These are phyloP conservation scores for Tylopilus balloui DNA, from an alignment of 768 basidiomycete genomes.

Conservation along the genomic window DNA sequence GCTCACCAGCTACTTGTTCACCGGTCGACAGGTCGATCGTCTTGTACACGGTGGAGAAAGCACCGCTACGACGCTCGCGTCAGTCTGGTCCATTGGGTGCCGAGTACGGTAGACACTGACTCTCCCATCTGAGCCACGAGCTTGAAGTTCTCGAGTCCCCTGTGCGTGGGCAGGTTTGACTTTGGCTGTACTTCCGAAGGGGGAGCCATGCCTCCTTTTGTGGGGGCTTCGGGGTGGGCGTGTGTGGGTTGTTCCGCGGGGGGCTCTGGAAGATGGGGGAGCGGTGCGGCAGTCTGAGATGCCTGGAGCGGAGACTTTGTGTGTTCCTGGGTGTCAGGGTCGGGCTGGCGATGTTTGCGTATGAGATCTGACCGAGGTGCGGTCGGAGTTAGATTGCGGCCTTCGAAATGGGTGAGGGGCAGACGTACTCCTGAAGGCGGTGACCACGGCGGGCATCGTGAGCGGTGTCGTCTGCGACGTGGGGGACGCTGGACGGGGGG, in stretches of 20 bases:
- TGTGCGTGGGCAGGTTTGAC: constrained; percentile 78
- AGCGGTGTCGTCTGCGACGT: constrained; percentile 4
- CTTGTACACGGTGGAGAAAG: constrained; percentile 98
- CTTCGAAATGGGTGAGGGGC: constrained; percentile 1
- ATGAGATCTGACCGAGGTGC: constrained; percentile 59
- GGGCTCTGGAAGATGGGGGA: constrained; percentile 37
- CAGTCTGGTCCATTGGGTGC: constrained; percentile 7
- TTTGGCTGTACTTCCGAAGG: constrained; percentile 73
- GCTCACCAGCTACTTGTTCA: constrained; percentile 76
- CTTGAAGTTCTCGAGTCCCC: constrained; percentile 76
- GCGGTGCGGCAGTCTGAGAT: constrained; percentile 27
- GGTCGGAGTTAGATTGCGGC: constrained; percentile 20
- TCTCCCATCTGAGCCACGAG: constrained; percentile 90
- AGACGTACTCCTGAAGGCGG: constrained; percentile 80
- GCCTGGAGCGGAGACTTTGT: constrained; percentile 14
- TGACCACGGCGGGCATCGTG: constrained; percentile 69
- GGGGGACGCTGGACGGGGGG: background rate
- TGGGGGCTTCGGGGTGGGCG: constrained; percentile 17
- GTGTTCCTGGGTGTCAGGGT: constrained; percentile 29
- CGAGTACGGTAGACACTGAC: constrained; percentile 44
- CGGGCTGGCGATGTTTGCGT: constrained; percentile 49
- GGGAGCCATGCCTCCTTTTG: constrained; percentile 38
- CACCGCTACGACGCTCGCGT: constrained; percentile 54
- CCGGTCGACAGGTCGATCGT: constrained; percentile 73
- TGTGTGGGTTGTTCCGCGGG: constrained; percentile 34